These are phyloP conservation scores for Phylloporus scabripes DNA, from an alignment of 768 basidiomycete species.

Conservation along the genomic window DNA sequence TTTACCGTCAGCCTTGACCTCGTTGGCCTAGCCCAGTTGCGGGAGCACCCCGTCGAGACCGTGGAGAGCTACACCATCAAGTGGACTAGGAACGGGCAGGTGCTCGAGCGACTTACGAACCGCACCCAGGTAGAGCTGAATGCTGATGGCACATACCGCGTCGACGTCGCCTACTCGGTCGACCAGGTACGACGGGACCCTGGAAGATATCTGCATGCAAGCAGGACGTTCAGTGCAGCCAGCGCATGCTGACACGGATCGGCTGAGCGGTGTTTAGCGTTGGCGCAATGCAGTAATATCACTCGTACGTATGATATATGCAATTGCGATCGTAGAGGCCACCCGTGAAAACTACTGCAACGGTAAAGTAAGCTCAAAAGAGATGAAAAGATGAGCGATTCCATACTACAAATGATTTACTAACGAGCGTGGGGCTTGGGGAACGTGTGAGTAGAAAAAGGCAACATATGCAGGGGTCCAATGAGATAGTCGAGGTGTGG, in stretches of 20 bases:
- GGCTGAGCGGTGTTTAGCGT: not conserved
- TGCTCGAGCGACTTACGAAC: slow-evolving; percentile 45
- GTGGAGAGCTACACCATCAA: slow-evolving; percentile 50
- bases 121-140: slow-evolving; percentile 42
- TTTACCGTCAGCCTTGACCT: slow-evolving; percentile 45
- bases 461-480: slow-evolving; percentile 8
- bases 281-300: slow-evolving; percentile 5
- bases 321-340: slow-evolving; percentile 7
- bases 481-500: slow-evolving; percentile 14
- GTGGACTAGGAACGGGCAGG: slow-evolving; percentile 48
- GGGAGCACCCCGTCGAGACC: slow-evolving; percentile 24
- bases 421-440: slow-evolving; percentile 20
- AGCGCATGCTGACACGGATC: not conserved
- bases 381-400: slow-evolving; percentile 12
- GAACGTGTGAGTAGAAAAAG: slow-evolving; percentile 6
- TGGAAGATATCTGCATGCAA: slow-evolving; percentile 28
- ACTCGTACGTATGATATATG: slow-evolving; percentile 11
- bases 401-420: slow-evolving; percentile 23
- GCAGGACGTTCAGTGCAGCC: slow-evolving; percentile 12
- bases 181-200: slow-evolving; percentile 52
- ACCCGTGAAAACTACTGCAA: slow-evolving; percentile 17
- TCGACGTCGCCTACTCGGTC: slow-evolving; percentile 47
- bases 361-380: slow-evolving; percentile 19
- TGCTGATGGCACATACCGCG: slow-evolving; percentile 40
- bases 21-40: slow-evolving; percentile 57